These are phyloP conservation scores for Cladorrhinum sp. DNA, from an alignment of 2,329 filamentous ascomycete species.

Conservation along the genomic window DNA sequence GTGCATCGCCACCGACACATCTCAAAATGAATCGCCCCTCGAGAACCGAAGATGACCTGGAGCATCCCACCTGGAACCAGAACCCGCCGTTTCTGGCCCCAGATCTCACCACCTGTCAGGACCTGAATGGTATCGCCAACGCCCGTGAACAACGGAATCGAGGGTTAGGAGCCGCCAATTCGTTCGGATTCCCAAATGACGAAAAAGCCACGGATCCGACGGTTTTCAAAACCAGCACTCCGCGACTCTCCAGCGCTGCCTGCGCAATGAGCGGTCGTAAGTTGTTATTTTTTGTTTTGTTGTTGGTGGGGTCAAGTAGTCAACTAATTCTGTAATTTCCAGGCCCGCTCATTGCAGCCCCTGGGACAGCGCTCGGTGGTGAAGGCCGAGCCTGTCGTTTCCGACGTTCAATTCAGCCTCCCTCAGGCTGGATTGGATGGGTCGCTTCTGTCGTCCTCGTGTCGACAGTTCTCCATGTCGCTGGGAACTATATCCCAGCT, in stretches of 20 bases:
- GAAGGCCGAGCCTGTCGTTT: constrained; percentile 38
- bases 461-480: constrained; percentile 23
- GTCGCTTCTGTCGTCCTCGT: constrained; percentile 40
- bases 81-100: constrained; percentile 48
- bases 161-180: constrained; percentile 2
- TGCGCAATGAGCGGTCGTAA: constrained; percentile 19
- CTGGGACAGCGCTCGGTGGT: constrained; percentile 38
- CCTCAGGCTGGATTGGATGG: constrained; percentile 42
- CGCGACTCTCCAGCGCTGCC: not conserved
- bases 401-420: constrained; percentile 30
- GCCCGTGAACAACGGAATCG: constrained; percentile 33
- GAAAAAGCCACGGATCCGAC: constrained; percentile 16
- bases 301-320: not conserved
- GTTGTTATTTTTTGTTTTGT: not conserved
- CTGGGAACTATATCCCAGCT: constrained; percentile 11
- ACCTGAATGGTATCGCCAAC: constrained; percentile 55
- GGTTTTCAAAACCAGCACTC: not conserved
- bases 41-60: constrained; percentile 45
- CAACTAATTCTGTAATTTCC: not conserved
- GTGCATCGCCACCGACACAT: not conserved
- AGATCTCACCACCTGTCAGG: constrained; percentile 51
- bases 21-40: constrained; percentile 53
- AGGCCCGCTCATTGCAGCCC: constrained; percentile 22
- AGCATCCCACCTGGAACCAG: constrained; percentile 53
- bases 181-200: constrained; percentile 14